Evolutionary conservation across 192 early-diverging fungal genomes (phyloP).

Genomic region (Dimargaris xerosporica): DNA sequence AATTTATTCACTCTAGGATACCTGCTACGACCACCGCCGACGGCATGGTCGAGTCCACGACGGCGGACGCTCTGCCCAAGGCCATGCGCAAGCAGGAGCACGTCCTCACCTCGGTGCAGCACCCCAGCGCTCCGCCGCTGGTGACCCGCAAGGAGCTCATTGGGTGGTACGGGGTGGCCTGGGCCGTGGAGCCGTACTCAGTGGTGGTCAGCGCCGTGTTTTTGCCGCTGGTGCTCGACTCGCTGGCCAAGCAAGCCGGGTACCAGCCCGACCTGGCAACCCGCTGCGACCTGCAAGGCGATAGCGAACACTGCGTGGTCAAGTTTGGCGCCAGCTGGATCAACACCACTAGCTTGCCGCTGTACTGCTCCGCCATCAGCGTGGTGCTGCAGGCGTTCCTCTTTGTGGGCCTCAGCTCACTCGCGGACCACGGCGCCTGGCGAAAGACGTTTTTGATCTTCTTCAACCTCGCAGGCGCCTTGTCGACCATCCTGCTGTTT

Average conservation of each 20-base stretch:
- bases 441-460: constrained; percentile 25
- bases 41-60: too few relatives aligned
- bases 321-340: constrained; percentile 12
- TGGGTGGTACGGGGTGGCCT: constrained; percentile 11
- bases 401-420: constrained; percentile 26
- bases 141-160: constrained; percentile 12
- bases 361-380: constrained; percentile 25
- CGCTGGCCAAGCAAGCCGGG: constrained; percentile 7
- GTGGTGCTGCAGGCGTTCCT: constrained; percentile 28
- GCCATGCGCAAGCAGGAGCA: too few relatives aligned
- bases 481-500: constrained; percentile 30
- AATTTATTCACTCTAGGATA: too few relatives aligned
- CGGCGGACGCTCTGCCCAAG: too few relatives aligned
- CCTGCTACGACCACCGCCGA: too few relatives aligned
- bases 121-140: too few relatives aligned
- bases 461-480: constrained; percentile 23
- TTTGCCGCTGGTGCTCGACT: constrained; percentile 10
- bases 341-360: constrained; percentile 14
- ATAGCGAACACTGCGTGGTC: neutral
- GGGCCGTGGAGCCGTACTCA: constrained; percentile 12
- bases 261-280: constrained; percentile 8
- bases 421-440: constrained; percentile 31
- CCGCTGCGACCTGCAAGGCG: constrained; percentile 6
- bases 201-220: constrained; percentile 8
- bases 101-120: too few relatives aligned